phyloP scores from a whole-genome alignment of 305 asterid species.

The Solanum aculeatissimum region DNA sequence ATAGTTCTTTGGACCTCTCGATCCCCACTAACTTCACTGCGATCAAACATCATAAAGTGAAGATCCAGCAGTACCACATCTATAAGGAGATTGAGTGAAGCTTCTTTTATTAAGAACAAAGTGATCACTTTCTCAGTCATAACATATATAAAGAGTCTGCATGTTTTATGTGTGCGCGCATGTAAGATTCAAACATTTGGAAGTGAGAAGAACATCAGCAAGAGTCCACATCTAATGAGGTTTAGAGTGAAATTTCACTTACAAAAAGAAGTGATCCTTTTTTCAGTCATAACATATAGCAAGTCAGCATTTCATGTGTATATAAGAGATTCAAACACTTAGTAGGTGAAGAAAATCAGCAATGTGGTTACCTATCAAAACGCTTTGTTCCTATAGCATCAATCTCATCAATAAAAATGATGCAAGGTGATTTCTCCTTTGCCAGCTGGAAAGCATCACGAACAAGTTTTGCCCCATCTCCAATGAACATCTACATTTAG shows the following conservation, averaged over 20 bases:
- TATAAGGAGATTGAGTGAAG: not conserved
- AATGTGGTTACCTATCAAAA: slow-evolving; percentile 22
- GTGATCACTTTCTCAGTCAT: not conserved
- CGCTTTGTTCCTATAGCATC: slow-evolving; percentile 44
- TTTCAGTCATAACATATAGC: not conserved
- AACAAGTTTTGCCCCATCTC: slow-evolving; percentile 37
- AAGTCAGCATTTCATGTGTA: not conserved
- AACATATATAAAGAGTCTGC: not conserved
- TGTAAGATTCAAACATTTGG: not conserved
- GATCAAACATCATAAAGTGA: not conserved
- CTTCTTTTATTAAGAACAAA: not conserved
- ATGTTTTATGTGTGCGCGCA: not conserved
- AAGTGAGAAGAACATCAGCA: not conserved
- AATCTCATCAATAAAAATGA: slow-evolving; percentile 37
- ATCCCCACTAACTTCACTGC: slow-evolving; percentile 90
- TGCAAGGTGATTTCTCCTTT: slow-evolving; percentile 38
- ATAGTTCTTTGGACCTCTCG: slow-evolving; percentile 83
- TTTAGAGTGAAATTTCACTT: not conserved
- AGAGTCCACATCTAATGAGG: not conserved
- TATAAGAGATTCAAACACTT: not conserved
- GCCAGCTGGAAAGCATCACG: slow-evolving; percentile 44
- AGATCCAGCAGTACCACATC: not conserved
- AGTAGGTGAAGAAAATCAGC: not conserved
- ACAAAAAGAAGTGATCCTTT: not conserved
- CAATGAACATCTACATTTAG: slow-evolving; percentile 37